These are phyloP conservation scores for Clitocybe nebularis DNA, from an alignment of 1,284 basidiomycete genomes.

Conservation along the genomic window DNA sequence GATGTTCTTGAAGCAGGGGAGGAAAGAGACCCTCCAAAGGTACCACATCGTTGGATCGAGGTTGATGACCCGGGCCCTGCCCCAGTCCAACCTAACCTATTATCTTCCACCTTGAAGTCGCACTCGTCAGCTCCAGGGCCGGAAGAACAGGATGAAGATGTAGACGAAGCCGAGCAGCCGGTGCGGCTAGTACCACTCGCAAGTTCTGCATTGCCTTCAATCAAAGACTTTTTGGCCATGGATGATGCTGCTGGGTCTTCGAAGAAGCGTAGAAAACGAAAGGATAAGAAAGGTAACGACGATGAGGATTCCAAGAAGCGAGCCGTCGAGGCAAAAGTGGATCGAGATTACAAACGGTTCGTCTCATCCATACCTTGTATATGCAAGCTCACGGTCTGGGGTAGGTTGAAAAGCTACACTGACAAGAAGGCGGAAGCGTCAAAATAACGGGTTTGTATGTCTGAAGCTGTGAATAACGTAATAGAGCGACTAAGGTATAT, in stretches of 20 bases:
- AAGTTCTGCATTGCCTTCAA: slow-evolving; percentile 75
- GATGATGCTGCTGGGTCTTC: slow-evolving; percentile 62
- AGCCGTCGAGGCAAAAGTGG: slow-evolving; percentile 40
- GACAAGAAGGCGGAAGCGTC: slow-evolving; percentile 23
- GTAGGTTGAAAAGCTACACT: slow-evolving; percentile 51
- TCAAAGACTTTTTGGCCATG: slow-evolving; percentile 75
- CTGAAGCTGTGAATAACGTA: background rate
- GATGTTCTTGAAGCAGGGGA: background rate
- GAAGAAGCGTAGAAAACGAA: slow-evolving; percentile 64
- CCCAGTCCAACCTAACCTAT: slow-evolving; percentile 13
- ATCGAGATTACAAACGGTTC: slow-evolving; percentile 55
- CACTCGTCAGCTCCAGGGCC: background rate
- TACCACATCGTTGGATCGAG: slow-evolving; percentile 23
- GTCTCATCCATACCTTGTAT: slow-evolving; percentile 15
- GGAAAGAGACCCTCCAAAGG: background rate
- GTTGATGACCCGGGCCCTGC: slow-evolving; percentile 19
- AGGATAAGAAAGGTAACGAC: slow-evolving; percentile 55
- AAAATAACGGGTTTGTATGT: background rate
- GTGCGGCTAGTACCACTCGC: slow-evolving; percentile 64
- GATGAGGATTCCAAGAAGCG: slow-evolving; percentile 25
- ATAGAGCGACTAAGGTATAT: background rate
- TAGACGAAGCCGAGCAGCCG: slow-evolving; percentile 22
- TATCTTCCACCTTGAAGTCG: slow-evolving; percentile 13
- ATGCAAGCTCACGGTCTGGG: no score
- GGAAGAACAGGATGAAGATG: slow-evolving; percentile 44